A percentile compares a stretch with the other conserved stretches of the same genome.
Conservation (phyloP, 2,329 filamentous ascomycete species). For the Thielaviopsis euricoi region DNA sequence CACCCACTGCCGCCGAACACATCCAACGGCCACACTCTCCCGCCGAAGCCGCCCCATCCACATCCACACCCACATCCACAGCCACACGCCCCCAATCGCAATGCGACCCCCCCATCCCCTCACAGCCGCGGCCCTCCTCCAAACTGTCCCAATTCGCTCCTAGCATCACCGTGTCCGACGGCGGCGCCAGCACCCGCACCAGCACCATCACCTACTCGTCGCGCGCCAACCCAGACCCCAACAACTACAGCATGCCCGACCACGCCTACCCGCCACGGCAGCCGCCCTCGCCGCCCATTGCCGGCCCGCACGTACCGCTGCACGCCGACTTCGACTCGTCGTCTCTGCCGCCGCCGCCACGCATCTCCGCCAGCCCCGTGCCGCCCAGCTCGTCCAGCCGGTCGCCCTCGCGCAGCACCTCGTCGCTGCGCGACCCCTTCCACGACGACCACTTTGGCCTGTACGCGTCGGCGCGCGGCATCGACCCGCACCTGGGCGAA, state of each 20-base stretch:
- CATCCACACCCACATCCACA: too few species aligned
- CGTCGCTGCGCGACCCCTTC: constrained; percentile 9
- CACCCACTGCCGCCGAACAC: too few species aligned
- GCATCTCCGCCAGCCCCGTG: too few species aligned
- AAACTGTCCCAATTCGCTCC: too few species aligned
- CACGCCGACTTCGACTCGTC: constrained; percentile 10
- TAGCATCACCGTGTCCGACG: too few species aligned
- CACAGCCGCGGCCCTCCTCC: too few species aligned
- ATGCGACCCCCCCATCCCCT: too few species aligned
- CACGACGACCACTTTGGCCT: constrained; percentile 9
- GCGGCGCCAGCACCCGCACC: neutral
- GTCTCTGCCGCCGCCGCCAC: neutral
- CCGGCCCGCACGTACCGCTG: constrained; percentile 7
- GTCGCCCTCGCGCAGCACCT: constrained; percentile 4
- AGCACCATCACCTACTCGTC: neutral
- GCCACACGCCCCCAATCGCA: too few species aligned
- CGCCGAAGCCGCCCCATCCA: too few species aligned
- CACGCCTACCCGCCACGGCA: neutral
- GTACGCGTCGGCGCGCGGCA: constrained; percentile 18
- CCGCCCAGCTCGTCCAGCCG: neutral
- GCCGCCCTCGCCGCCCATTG: constrained; percentile 3
- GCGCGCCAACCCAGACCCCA: neutral
- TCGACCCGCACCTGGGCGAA: constrained; percentile 34
- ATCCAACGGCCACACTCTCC: too few species aligned
- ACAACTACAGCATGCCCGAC: neutral